These are phyloP conservation scores for Hypoxylon rickii DNA, from an alignment of 495 filamentous ascomycete genomes.

Conservation along the genomic window DNA sequence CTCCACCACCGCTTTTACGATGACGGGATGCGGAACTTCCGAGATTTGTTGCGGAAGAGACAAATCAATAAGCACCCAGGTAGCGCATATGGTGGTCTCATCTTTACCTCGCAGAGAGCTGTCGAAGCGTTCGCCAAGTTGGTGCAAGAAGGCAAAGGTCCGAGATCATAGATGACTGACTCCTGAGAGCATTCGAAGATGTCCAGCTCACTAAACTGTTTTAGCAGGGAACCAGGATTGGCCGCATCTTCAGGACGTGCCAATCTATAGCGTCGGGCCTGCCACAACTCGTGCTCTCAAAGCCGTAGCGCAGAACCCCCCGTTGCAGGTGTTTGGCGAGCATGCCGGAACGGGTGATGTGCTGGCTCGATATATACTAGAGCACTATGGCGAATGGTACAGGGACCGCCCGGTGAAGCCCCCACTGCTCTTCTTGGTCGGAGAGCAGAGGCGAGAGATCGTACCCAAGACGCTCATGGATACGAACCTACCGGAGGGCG, in stretches of 20 bases:
- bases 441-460: slow-evolving; percentile 83
- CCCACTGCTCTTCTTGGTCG: slow-evolving; percentile 81
- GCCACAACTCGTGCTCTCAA: slow-evolving; percentile 78
- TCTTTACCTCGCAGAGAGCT: slow-evolving; percentile 93
- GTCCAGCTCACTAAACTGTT: slow-evolving; percentile 24
- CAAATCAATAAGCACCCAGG: slow-evolving; percentile 38
- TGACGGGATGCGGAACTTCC: slow-evolving; percentile 46
- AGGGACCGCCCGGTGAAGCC: slow-evolving; percentile 51
- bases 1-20: slow-evolving; percentile 69
- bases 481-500: slow-evolving; percentile 41
- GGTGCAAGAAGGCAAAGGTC: slow-evolving; percentile 56
- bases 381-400: slow-evolving; percentile 63
- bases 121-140: slow-evolving; percentile 81
- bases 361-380: slow-evolving; percentile 74
- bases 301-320: slow-evolving; percentile 54
- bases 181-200: too few species aligned
- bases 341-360: slow-evolving; percentile 82
- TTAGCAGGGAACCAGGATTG: slow-evolving; percentile 41
- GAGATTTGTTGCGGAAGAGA: slow-evolving; percentile 39
- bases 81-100: slow-evolving; percentile 74
- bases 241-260: slow-evolving; percentile 57
- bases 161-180: slow-evolving; percentile 15
- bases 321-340: slow-evolving; percentile 68
- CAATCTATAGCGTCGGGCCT: slow-evolving; percentile 89
- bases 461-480: slow-evolving; percentile 80